phyloP scores from a whole-genome alignment of 1,284 basidiomycete species.

The Meira miltonrushii region DNA sequence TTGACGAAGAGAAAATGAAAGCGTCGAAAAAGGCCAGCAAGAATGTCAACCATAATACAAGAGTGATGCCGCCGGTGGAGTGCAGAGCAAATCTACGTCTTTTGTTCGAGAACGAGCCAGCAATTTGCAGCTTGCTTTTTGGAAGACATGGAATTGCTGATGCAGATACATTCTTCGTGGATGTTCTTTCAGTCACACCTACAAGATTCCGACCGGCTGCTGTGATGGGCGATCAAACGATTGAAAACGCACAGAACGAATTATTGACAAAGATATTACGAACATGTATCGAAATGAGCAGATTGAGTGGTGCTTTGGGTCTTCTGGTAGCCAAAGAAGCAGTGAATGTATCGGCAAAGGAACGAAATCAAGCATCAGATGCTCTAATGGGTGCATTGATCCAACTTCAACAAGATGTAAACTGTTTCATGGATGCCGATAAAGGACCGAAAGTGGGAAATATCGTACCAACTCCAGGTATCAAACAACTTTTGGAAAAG shows the following conservation, averaged over 20 bases:
- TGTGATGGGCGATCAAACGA: slow-evolving; percentile 83
- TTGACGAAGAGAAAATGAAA: slow-evolving; percentile 52
- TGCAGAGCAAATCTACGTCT: slow-evolving; percentile 86
- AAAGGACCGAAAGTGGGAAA: slow-evolving; percentile 91
- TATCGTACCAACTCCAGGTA: slow-evolving; percentile 84
- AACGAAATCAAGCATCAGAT: slow-evolving; percentile 52
- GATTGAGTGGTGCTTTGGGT: slow-evolving; percentile 11
- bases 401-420: slow-evolving; percentile 89
- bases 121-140: slow-evolving; percentile 80
- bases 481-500: slow-evolving; percentile 97
- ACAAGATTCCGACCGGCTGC: slow-evolving; percentile 93
- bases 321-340: slow-evolving; percentile 62
- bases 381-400: slow-evolving; percentile 74
- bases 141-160: slow-evolving; percentile 58
- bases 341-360: slow-evolving; percentile 32
- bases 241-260: slow-evolving; percentile 95
- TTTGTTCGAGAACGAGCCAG: slow-evolving; percentile 76
- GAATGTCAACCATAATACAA: slow-evolving; percentile 58
- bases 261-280: slow-evolving; percentile 78
- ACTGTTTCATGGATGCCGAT: slow-evolving; percentile 93
- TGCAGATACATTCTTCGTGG: slow-evolving; percentile 96
- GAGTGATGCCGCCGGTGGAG: slow-evolving; percentile 83
- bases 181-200: slow-evolving; percentile 83
- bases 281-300: slow-evolving; percentile 58
- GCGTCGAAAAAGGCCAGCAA: slow-evolving; percentile 38